Base-by-base conservation (phyloP, 1,139 yeast species). In the Sugiyamaella pinicola region DNA sequence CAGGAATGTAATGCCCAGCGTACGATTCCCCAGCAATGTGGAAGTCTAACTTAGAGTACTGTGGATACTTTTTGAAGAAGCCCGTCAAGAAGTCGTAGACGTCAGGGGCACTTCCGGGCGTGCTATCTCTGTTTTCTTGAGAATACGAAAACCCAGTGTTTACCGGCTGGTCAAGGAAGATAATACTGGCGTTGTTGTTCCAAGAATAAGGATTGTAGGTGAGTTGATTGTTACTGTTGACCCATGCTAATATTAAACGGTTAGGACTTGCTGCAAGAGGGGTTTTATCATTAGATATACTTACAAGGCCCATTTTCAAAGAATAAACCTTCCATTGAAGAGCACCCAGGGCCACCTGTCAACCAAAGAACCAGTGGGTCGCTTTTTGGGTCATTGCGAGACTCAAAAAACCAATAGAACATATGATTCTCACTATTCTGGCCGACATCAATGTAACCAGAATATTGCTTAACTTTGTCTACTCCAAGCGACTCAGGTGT, bases 1-100 rank as follows among this genome's bases (percentile, higher is more conserved):
- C 91, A 28, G 98, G 98, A 62, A 93, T 89, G 73, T 93, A 93
- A 72, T 91, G 98, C 59, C 98, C 98, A 54, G 96, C 98, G 69
- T 91, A 93, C 21, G 96, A 88, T 74, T 93, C 98, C 64, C 97
- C 98, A 46, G 98, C 95, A 72, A 93, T 90, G 73, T 90, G 97
- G 85, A 93, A 91, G 52, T 81, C 83, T 35, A 80, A 72, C 12
- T 67, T 60, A 50, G 78, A 72, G 74, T 85, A 88, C 73, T 91
- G 83, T 44, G 96, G 95, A 81, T 90, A 93, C 70, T 89, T 87
- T 71, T 87, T 81, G 79, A 86, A 91, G 77, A 93, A 93, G 69
- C 91, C 79, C 67, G 87, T 85, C 71, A 93, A 80, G 73, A 93
- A 90, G 1, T 96, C 95, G 64, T 89, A 90, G 29, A 89, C 96